Evolutionary conservation across 495 filamentous ascomycete species (phyloP), one percentile per base, ranked within the genome.

Genomic region (Talaromyces thailandensis): DNA sequence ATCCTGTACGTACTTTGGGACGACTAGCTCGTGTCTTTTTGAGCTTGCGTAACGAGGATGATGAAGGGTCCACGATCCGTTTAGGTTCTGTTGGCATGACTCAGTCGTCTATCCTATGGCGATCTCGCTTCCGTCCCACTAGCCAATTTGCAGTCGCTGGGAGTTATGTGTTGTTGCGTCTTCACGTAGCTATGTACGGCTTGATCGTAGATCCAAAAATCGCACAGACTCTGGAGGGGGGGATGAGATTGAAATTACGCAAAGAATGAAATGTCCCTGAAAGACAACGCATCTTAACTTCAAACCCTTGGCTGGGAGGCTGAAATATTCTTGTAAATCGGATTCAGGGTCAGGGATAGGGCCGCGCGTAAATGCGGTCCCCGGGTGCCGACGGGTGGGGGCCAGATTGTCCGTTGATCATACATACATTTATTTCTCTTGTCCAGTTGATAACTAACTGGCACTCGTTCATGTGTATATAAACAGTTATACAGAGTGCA

Each of bases 1-100:
- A 64, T 35, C 64, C 64, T 11, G 59, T 53, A 21, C 63, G 63
- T 37, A 65, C 63, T 35, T 65, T 65, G 2, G 59, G 63, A 24
- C 53, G 60, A 58, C 52, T 62, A 7, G 60, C 53, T 6, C 53
- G 43, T 52, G 48, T 37, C 48, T 25, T 21, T 51, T 51, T 51
- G 48, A 25, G 11, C 11, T 51, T 51, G 48, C 18, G 18, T 23
- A 51, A 25, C 48, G 23, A 25, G n/a, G 48, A 37, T 37, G 32
- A 40, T 9, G 35, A n/a, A 40, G 35, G 35, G 12, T 40, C 35
- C 35, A 40, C 35, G 35, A 16, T 9, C 16, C 35, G 9, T 25
- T 51, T 51, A 51, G 14, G 23, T 21, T 21, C n/a, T 9, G 48
- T 6, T 21, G 48, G n/a, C n/a, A 21, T 21, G 48, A 21, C 48